A percentile compares a stretch with the other conserved stretches of the same genome.
Evolutionary conservation across 1,284 basidiomycete species (phyloP).

Genomic region (Pseudozyma sp.): DNA sequence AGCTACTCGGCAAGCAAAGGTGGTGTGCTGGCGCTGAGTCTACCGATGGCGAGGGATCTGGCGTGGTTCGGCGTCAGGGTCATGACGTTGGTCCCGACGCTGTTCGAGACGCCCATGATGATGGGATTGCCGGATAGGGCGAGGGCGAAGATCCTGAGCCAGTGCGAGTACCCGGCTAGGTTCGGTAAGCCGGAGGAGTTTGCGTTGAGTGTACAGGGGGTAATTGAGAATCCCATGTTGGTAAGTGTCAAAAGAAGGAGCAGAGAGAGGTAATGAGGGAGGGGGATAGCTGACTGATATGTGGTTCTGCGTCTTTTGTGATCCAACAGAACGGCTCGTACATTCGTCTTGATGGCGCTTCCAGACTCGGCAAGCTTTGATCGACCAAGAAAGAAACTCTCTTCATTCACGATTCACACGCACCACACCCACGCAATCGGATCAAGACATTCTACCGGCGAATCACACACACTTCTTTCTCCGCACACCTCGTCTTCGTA

Average conservation of each 20-base stretch:
- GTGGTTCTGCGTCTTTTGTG: too few relatives aligned
- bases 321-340: constrained; percentile 50
- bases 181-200: constrained; percentile 66
- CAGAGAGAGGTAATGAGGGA: too few relatives aligned
- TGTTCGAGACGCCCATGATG: constrained; percentile 69
- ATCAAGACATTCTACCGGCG: too few relatives aligned
- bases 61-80: constrained; percentile 65
- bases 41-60: constrained; percentile 69
- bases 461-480: too few relatives aligned
- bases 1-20: constrained; percentile 67
- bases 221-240: constrained; percentile 65
- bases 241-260: constrained; percentile 38
- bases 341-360: constrained; percentile 65
- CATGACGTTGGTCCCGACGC: constrained; percentile 63
- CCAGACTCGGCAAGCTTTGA: constrained; percentile 65
- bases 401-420: constrained; percentile 72
- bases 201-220: constrained; percentile 57
- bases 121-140: constrained; percentile 51
- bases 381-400: constrained; percentile 38
- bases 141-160: constrained; percentile 29
- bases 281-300: too few relatives aligned
- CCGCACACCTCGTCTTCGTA: too few relatives aligned
- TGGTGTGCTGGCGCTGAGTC: constrained; percentile 63
- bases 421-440: constrained; percentile 69
- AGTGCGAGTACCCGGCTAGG: constrained; percentile 45